Evolutionary conservation across 75 land plant genomes (phyloP).

Genomic region (Pinus taeda): DNA sequence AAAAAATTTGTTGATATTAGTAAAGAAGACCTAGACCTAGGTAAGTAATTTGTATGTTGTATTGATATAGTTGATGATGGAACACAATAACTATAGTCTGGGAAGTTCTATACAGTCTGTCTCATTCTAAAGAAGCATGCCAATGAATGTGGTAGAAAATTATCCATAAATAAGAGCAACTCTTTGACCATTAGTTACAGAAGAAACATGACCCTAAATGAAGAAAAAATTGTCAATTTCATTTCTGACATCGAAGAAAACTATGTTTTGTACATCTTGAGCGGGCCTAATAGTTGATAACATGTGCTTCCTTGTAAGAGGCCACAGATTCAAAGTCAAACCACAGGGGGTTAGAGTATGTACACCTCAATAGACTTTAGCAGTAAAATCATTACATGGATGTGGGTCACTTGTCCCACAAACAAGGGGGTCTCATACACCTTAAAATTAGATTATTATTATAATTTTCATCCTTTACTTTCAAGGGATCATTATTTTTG

Average conservation of each 20-base stretch:
- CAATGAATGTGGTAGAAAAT: neutral
- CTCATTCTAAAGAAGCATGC: neutral
- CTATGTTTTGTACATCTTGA: no score
- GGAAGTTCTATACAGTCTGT: neutral
- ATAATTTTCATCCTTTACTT: neutral
- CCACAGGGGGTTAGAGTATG: no score
- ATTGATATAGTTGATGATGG: neutral
- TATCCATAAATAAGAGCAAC: neutral
- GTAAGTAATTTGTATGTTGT: conserved; percentile 28
- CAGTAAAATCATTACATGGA: no score
- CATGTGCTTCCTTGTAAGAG: no score
- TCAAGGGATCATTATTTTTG: neutral
- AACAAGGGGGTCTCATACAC: no score
- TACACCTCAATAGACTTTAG: no score
- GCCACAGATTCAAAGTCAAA: no score
- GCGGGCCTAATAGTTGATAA: no score
- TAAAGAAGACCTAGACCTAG: conserved; percentile 96
- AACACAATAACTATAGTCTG: neutral
- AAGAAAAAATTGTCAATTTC: neutral
- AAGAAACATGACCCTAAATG: neutral
- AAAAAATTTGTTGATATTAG: conserved; percentile 98
- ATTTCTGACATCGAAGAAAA: neutral
- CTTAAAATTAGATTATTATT: no score
- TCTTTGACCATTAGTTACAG: neutral
- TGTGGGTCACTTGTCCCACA: no score